Conservation (phyloP, 495 filamentous ascomycete species). For the Amniculicola lignicola region DNA sequence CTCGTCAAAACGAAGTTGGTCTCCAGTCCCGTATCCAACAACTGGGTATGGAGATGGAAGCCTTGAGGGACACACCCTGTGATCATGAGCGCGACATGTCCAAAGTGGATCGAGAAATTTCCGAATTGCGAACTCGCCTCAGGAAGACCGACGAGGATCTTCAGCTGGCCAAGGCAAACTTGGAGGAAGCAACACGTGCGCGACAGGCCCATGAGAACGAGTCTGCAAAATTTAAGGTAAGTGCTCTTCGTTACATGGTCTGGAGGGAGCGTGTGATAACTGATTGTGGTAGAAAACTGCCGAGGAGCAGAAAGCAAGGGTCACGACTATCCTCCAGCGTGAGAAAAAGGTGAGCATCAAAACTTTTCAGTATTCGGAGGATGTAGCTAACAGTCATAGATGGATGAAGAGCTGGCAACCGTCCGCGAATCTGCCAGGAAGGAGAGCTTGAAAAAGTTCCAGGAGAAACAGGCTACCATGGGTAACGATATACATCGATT, state of each 20-base stretch:
- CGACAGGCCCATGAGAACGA: slow-evolving; percentile 4
- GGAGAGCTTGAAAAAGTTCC: neutral
- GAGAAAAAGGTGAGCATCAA: neutral
- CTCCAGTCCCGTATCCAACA: slow-evolving; percentile 8
- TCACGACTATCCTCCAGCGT: neutral
- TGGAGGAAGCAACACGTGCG: neutral
- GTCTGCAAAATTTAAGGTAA: slow-evolving; percentile 3
- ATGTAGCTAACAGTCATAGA: neutral
- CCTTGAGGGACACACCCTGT: neutral
- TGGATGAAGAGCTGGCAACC: neutral
- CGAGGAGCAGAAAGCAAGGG: neutral
- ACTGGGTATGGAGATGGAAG: slow-evolving; percentile 11
- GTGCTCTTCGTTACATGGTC: no score
- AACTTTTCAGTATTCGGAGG: neutral
- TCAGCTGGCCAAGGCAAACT: neutral
- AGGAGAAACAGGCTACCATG: slow-evolving; percentile 4
- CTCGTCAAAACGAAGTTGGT: slow-evolving; percentile 16
- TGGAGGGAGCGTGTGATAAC: no score
- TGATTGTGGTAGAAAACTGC: slow-evolving; percentile 5
- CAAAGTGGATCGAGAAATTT: slow-evolving; percentile 10
- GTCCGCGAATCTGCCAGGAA: neutral
- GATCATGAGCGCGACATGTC: slow-evolving; percentile 1
- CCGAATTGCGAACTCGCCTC: neutral
- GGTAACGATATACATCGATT: slow-evolving; percentile 15
- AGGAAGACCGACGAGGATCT: slow-evolving; percentile 11